Evolutionary conservation across 164 flowering plant genomes (phyloP), one percentile per base, ranked within the genome.

Genomic region (Nelumbo lutea): DNA sequence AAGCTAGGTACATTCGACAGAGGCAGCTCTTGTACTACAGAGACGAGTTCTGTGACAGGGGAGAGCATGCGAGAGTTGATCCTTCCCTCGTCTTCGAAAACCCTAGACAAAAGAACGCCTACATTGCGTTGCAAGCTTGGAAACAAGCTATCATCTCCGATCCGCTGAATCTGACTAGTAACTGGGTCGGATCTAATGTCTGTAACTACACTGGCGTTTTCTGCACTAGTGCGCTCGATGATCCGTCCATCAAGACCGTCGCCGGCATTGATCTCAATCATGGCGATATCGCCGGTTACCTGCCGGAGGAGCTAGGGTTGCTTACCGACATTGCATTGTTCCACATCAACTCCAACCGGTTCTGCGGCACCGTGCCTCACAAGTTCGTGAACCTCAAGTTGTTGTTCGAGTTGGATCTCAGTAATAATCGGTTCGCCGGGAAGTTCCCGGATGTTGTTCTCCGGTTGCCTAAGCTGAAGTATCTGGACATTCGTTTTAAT

Each of bases 261-360:
- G 96, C 97, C 65, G 97, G 97, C 15, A 84, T 95, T 56, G 98
- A 95, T 73, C 87, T 95, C 61, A 89, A 89, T 78, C 90, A 86
- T 48, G 87, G 78, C 2, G 88, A 87, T 72, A 83, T 89, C 59
- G 95, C 91, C 9, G 91, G 91, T 0, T 80, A 83, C 75, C 67
- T 89, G 8, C 89, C 90, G 6, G 83, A 82, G 59, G 88, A 89
- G 67, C 72, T 89, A 2, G 95, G 88, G 5, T 66, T 86, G 2
- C 79, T 89, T 3, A 55, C 60, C 2, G 91, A 89, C 59, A 80
- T 89, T 3, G 91, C 89, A 11, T 62, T 89, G 74, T 80, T 89
- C 68, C 95, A 89, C 68, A 71, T 87, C 67, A 89, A 87, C 74
- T 73, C 86, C 27, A 89, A 89, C 72, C 79, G 91, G 4, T 87